These are phyloP conservation scores for Aspergillus sp. DNA, from an alignment of 2,329 filamentous ascomycete genomes.

Conservation along the genomic window DNA sequence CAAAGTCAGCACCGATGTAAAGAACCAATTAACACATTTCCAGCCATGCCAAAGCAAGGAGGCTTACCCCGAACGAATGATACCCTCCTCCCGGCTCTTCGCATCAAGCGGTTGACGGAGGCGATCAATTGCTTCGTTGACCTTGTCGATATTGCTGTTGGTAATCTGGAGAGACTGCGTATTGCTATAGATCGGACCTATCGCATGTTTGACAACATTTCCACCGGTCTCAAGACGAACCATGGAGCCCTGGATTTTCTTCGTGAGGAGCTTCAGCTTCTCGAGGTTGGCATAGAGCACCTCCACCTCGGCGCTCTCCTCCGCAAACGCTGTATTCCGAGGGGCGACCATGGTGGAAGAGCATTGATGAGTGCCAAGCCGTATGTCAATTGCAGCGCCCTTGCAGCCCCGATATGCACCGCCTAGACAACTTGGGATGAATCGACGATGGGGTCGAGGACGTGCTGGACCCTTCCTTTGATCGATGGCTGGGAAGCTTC, in stretches of 20 bases:
- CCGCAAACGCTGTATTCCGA: slow-evolving; percentile 58
- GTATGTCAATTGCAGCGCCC: no score
- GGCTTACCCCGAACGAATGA: slow-evolving; percentile 73
- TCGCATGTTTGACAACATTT: slow-evolving; percentile 85
- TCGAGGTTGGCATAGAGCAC: slow-evolving; percentile 70
- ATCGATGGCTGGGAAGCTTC: no score
- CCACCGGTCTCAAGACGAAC: slow-evolving; percentile 81
- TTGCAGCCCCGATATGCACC: no score
- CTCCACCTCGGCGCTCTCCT: slow-evolving; percentile 67
- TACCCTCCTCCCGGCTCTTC: slow-evolving; percentile 85
- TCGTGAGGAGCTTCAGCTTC: slow-evolving; percentile 89
- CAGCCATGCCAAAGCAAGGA: neutral
- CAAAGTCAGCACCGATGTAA: neutral
- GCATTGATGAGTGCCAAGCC: no score
- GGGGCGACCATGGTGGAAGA: neutral
- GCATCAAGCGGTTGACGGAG: slow-evolving; percentile 89
- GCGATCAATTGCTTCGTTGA: slow-evolving; percentile 82
- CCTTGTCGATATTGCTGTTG: slow-evolving; percentile 81
- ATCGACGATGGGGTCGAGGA: neutral
- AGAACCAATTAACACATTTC: slow-evolving; percentile 1
- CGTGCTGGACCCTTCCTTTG: neutral
- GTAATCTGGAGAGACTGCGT: slow-evolving; percentile 86
- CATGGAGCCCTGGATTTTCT: slow-evolving; percentile 90
- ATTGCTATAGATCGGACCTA: slow-evolving; percentile 88
- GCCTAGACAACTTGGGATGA: neutral